Conservation (phyloP, 768 basidiomycete species). For the Ramaria sp. region DNA sequence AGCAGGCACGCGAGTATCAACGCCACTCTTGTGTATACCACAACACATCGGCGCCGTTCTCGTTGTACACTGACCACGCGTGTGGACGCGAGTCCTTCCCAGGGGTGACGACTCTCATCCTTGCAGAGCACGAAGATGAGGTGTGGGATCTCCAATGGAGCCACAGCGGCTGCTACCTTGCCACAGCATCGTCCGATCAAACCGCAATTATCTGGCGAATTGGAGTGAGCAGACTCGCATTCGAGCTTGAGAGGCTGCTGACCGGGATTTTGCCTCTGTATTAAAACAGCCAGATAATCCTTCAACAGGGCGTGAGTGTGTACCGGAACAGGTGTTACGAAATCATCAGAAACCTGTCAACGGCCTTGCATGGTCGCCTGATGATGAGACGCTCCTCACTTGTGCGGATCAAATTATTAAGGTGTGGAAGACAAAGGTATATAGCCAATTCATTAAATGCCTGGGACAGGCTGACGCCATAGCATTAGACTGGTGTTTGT, state of each 20-base stretch:
- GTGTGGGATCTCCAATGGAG: conserved; percentile 98
- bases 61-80: conserved; percentile 80
- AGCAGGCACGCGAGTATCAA: conserved; percentile 79
- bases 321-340: conserved; percentile 44
- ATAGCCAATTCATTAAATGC: conserved; percentile 9
- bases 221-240: conserved; percentile 41
- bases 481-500: conserved; percentile 59
- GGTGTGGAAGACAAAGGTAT: conserved; percentile 85
- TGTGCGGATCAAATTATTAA: conserved; percentile 73
- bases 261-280: conserved; percentile 11
- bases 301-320: conserved; percentile 48
- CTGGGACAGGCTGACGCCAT: conserved; percentile 5
- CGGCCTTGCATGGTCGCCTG: conserved; percentile 86
- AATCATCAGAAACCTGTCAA: conserved; percentile 77
- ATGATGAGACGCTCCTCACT: conserved; percentile 76
- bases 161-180: conserved; percentile 73
- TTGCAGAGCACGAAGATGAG: conserved; percentile 83
- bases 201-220: conserved; percentile 84
- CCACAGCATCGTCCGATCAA: conserved; percentile 82
- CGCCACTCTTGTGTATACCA: conserved; percentile 79
- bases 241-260: conserved; percentile 7
- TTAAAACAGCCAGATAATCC: conserved; percentile 33
- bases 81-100: conserved; percentile 82
- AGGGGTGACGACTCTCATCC: conserved; percentile 69
- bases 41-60: conserved; percentile 53